phyloP scores from a whole-genome alignment of 1,284 basidiomycete genomes.

The Cutaneotrichosporon daszewskae region DNA sequence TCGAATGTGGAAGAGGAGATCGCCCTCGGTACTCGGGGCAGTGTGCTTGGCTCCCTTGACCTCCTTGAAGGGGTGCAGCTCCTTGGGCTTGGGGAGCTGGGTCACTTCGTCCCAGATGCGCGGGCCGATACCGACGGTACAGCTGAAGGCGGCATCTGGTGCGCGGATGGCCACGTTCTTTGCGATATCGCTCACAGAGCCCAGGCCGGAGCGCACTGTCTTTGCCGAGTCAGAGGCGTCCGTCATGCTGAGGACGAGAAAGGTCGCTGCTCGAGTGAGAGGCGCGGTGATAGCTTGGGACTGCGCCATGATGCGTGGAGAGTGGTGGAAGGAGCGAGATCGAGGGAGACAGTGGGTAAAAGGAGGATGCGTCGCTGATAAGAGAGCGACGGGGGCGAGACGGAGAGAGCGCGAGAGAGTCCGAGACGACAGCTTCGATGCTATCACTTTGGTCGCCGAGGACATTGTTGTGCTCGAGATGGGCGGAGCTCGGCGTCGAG shows the following conservation, averaged over 20 bases:
- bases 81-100: constrained; percentile 6
- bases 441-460: no score
- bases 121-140: constrained; percentile 15
- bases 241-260: constrained; percentile 27
- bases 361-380: no score
- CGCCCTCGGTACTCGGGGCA: constrained; percentile 11
- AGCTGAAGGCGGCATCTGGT: constrained; percentile 1
- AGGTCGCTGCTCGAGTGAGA: constrained; percentile 12
- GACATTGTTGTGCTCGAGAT: no score
- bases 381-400: no score
- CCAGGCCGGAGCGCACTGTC: constrained; percentile 3
- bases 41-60: constrained; percentile 11
- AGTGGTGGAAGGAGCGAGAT: no score
- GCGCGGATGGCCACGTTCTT: constrained; percentile 16
- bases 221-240: background rate
- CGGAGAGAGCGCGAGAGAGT: no score
- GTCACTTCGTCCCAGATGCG: constrained; percentile 12
- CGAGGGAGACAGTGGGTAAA: no score
- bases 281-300: constrained; percentile 10
- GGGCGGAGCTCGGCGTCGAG: no score
- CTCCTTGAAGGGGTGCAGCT: constrained; percentile 15
- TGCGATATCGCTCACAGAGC: background rate
- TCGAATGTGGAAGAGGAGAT: constrained; percentile 16
- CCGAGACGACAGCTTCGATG: no score
- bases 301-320: background rate